A percentile compares a stretch with the other conserved stretches of the same genome.
These are phyloP conservation scores for Diaporthe ampelina DNA, from an alignment of 2,329 filamentous ascomycete genomes.

Conservation along the genomic window DNA sequence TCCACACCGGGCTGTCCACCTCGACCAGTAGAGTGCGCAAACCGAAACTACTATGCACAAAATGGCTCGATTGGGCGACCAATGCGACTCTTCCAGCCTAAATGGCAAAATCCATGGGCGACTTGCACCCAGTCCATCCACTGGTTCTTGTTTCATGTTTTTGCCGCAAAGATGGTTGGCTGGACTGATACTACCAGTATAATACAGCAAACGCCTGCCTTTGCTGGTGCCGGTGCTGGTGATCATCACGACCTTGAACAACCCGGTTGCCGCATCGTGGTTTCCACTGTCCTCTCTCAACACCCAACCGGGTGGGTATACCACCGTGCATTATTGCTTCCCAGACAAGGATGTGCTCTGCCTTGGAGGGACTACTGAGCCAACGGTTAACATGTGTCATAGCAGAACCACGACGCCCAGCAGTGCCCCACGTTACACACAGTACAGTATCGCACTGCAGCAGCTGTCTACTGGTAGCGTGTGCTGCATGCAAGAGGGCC, in stretches of 20 bases:
- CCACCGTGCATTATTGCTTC: background rate
- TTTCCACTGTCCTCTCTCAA: background rate
- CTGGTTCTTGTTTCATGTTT: slow-evolving; percentile 34
- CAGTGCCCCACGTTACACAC: slow-evolving; percentile 7
- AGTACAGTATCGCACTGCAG: background rate
- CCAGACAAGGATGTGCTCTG: background rate
- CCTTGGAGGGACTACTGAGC: background rate
- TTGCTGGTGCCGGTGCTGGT: background rate
- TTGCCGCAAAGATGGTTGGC: slow-evolving; percentile 14
- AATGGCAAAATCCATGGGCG: slow-evolving; percentile 21
- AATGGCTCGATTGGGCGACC: slow-evolving; percentile 30
- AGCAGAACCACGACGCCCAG: background rate
- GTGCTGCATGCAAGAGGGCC: background rate
- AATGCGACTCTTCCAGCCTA: slow-evolving; percentile 33
- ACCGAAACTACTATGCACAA: slow-evolving; percentile 17
- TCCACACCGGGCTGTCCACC: background rate
- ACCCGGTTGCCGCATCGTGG: background rate
- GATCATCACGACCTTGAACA: background rate
- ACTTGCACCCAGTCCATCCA: background rate
- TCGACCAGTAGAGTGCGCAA: slow-evolving; percentile 10
- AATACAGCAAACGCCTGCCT: slow-evolving; percentile 8
- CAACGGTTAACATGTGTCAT: slow-evolving; percentile 27
- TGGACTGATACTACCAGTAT: background rate
- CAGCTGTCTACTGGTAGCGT: background rate
- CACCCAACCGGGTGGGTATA: slow-evolving; percentile 21